Percentiles rank a stretch among this genome's conserved stretches.
phyloP scores from a whole-genome alignment of 176 grass and related monocot genomes.

The Ananas comosus region DNA sequence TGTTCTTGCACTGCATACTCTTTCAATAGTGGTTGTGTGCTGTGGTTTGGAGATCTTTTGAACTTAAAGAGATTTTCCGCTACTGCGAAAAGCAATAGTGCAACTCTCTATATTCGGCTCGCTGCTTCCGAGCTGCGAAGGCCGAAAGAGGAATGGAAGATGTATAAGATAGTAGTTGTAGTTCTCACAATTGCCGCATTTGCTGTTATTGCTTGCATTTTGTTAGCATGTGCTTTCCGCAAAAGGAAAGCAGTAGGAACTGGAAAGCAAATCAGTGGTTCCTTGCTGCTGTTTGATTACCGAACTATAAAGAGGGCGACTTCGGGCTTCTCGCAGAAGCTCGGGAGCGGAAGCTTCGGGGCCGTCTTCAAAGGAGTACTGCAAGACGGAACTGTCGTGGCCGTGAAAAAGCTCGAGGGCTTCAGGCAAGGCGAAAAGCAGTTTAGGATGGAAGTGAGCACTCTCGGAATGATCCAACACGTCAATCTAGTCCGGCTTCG shows the following conservation, averaged over 20 bases:
- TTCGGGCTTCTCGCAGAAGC: slow-evolving; percentile 1
- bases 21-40: not conserved
- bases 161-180: not conserved
- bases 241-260: not conserved
- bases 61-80: not conserved
- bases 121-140: not conserved
- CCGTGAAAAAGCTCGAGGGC: slow-evolving; percentile 9
- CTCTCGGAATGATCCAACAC: slow-evolving; percentile 2
- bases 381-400: not conserved
- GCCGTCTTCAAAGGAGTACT: slow-evolving; percentile 5
- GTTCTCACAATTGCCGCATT: not conserved
- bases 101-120: slow-evolving; percentile 1
- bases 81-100: not conserved
- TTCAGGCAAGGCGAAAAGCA: slow-evolving; percentile 2
- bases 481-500: slow-evolving; percentile 6
- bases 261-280: not conserved
- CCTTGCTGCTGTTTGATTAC: slow-evolving; percentile 1
- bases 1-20: slow-evolving; percentile 2
- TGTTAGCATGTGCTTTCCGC: not conserved
- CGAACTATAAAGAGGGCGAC: not conserved
- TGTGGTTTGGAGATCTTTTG: not conserved
- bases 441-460: slow-evolving; percentile 1
- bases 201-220: not conserved
- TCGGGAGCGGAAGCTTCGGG: slow-evolving; percentile 2
- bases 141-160: not conserved